Conservation (phyloP, 2,329 filamentous ascomycete genomes). For the Penicillium sp. region DNA sequence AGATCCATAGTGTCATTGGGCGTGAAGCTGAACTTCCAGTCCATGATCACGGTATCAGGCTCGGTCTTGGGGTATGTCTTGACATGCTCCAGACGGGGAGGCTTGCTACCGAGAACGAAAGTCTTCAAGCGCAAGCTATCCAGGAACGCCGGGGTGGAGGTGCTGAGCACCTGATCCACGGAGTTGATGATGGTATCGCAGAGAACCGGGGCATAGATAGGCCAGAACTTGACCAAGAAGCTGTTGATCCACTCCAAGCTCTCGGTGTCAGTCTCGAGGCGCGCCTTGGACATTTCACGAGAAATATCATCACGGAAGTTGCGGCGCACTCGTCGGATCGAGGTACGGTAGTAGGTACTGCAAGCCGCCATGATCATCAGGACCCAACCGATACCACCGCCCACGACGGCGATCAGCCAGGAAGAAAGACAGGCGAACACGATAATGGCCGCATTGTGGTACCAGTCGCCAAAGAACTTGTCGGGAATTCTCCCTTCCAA, state of each 20-base stretch:
- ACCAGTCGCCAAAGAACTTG: constrained; percentile 96
- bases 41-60: constrained; percentile 95
- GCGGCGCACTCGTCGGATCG: constrained; percentile 84
- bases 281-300: constrained; percentile 83
- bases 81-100: constrained; percentile 93
- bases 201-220: constrained; percentile 93
- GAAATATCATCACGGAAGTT: constrained; percentile 95
- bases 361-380: constrained; percentile 90
- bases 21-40: constrained; percentile 99
- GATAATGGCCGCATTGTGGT: constrained; percentile 94
- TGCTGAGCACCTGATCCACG: constrained; percentile 93
- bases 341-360: constrained; percentile 95
- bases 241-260: constrained; percentile 99
- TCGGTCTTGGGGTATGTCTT: constrained; percentile 97
- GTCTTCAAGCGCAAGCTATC: constrained; percentile 92
- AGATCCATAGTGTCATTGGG: constrained; percentile 92
- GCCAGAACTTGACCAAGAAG: constrained; percentile 98
- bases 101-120: constrained; percentile 92
- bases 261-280: constrained; percentile 85
- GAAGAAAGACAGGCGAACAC: constrained; percentile 87
- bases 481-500: constrained; percentile 83
- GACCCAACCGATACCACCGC: constrained; percentile 90
- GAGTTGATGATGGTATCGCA: constrained; percentile 90
- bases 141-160: constrained; percentile 85
- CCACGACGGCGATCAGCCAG: constrained; percentile 86